Evolutionary conservation across 352 stramenopile genomes (phyloP), one percentile per base, ranked within the genome.

Genomic region (Phytophthora sansomeana): DNA sequence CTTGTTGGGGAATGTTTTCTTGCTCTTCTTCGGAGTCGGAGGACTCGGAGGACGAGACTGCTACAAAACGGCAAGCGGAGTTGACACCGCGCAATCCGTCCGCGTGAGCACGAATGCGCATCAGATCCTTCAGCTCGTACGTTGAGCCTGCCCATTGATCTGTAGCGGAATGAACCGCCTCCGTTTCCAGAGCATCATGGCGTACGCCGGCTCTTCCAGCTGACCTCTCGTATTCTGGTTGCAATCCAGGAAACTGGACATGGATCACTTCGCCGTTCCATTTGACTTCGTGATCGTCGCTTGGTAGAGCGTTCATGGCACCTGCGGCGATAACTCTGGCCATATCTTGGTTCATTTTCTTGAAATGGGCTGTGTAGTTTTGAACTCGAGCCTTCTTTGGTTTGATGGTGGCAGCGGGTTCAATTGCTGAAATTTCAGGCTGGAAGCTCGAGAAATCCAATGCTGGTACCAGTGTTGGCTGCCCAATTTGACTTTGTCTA

Each of bases 31-130:
- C 67, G 11, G 49, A 67, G 1, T 72, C 55, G 9, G 67, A 70
- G 28, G 67, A 75, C 50, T 75, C 67, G 1, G 75, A 82, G 0
- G 69, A 84, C 16, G 78, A 79, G 28, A 89, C 42, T 1, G 65
- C 44, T 7, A 80, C 59, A 51, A 91, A 91, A 5, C 55, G 70
- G 36, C 74, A 85, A 7, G 43, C 74, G 1, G 53, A 50, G 54
- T 91, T 91, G 26, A 91, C 77, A 24, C 63, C 57, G 13, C 82
- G 82, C 29, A 87, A 83, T 9, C 80, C 80, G 55, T 91, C 82
- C 11, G 64, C 66, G 41, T 73, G 57, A 13, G 82, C 61, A 17
- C 78, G 77, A 44, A 89, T 85, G 10, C 80, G 67, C 47, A 65
- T 48, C 10, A 91, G 53, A 33, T 84, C 58, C 29, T 74, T 67